Percentiles rank a stretch among this genome's conserved stretches.
These are phyloP conservation scores for Hemisphaericaspora lyxosophila DNA, from an alignment of 1,139 yeast species.

Conservation along the genomic window DNA sequence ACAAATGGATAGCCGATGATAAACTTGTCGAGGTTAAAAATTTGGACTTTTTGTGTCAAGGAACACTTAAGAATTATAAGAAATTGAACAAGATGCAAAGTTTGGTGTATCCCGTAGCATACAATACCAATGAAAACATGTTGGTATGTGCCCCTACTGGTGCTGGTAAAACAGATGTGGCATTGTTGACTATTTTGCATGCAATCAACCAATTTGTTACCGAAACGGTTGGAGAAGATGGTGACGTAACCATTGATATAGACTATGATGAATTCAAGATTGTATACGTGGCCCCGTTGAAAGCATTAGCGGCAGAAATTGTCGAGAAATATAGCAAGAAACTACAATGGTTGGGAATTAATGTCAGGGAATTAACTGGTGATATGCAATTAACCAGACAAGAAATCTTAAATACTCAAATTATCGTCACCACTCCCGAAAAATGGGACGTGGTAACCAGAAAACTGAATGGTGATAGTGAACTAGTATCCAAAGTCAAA, in stretches of 20 bases:
- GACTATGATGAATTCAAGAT: conserved; percentile 84
- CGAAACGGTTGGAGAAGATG: conserved; percentile 48
- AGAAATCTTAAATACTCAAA: conserved; percentile 82
- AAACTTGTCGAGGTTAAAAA: conserved; percentile 58
- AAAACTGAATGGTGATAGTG: conserved; percentile 82
- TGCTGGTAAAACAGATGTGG: conserved; percentile 99
- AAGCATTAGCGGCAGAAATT: conserved; percentile 96
- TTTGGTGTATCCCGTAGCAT: conserved; percentile 87
- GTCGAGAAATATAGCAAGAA: conserved; percentile 84
- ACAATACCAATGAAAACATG: conserved; percentile 92
- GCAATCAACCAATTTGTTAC: conserved; percentile 69
- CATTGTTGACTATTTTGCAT: conserved; percentile 77
- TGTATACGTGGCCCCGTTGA: conserved; percentile 92
- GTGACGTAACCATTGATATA: conserved; percentile 55
- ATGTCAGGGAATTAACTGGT: conserved; percentile 89
- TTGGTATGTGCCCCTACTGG: conserved; percentile 99
- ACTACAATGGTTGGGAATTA: conserved; percentile 79
- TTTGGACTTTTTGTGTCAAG: conserved; percentile 75
- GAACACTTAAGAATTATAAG: conserved; percentile 79
- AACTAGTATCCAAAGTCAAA: conserved; percentile 80
- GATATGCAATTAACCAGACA: conserved; percentile 91
- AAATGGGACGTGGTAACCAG: conserved; percentile 99
- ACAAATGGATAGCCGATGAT: conserved; percentile 50
- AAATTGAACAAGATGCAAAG: conserved; percentile 88
- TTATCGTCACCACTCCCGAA: conserved; percentile 95